These are phyloP conservation scores for Umbelopsis sp. DNA, from an alignment of 371 early-diverging fungal species.

Conservation along the genomic window DNA sequence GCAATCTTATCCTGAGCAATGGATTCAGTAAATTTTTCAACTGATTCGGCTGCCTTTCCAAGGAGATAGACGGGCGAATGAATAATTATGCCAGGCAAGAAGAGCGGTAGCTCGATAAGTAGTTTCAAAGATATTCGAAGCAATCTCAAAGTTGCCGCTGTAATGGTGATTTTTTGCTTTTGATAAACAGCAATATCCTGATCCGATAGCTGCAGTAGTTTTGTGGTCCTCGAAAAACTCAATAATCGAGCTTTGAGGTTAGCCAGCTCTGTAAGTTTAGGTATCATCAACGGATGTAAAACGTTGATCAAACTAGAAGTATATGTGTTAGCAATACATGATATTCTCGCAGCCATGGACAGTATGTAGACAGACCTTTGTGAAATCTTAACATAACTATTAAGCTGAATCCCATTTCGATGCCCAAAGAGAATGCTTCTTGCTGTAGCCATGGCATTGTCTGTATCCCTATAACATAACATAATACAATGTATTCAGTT, in stretches of 20 bases:
- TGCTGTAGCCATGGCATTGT: constrained; percentile 49
- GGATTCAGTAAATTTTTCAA: constrained; percentile 56
- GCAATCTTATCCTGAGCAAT: constrained; percentile 58
- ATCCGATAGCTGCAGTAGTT: constrained; percentile 43
- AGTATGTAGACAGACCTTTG: constrained; percentile 38
- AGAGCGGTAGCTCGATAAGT: constrained; percentile 53
- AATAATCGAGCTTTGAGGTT: constrained; percentile 41
- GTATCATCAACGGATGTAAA: constrained; percentile 32
- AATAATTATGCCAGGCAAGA: constrained; percentile 58
- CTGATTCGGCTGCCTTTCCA: constrained; percentile 45
- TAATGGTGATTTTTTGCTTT: constrained; percentile 42
- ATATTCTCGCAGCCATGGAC: too few relatives aligned
- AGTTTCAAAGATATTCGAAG: constrained; percentile 41
- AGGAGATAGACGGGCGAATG: constrained; percentile 57
- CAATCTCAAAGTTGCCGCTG: constrained; percentile 37
- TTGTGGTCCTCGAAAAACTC: constrained; percentile 39
- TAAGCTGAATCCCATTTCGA: constrained; percentile 38
- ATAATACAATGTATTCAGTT: neutral
- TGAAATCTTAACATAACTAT: constrained; percentile 52
- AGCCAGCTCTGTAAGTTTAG: constrained; percentile 23
- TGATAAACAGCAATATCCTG: constrained; percentile 51
- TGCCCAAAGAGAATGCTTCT: constrained; percentile 52
- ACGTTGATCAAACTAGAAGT: constrained; percentile 33
- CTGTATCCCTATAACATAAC: constrained; percentile 46
- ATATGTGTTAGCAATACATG: neutral